Base-by-base conservation (phyloP, 2,329 filamentous ascomycete species). In the Conoideocrella luteorostrata region DNA sequence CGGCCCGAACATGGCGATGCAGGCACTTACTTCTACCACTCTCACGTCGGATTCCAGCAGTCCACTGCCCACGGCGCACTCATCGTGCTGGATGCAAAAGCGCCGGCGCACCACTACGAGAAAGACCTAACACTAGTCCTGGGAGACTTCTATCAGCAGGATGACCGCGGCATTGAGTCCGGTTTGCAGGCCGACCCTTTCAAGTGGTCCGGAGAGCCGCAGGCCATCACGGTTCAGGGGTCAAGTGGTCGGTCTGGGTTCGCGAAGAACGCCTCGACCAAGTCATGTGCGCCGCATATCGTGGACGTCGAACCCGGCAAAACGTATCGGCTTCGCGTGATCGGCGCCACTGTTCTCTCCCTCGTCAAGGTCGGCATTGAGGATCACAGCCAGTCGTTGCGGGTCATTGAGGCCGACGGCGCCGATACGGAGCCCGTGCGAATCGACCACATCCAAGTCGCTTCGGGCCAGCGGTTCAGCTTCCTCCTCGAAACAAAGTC, bases 11-110 rank as follows among this genome's bases (percentile, higher is more conserved):
- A 57, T 2, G 72, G 71, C 11, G 72, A 78, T 45, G 72, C 75
- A 0, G 81, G 80, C 5, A 78, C 78, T 0, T 84, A 82, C 53
- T 84, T 82, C 54, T 84, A 84, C 52, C 80, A 84, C 54, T 82
- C 79, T 0, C 81, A 84, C 47, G 68, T 84, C 7, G 78, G 71
- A 0, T 76, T 83, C 47, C 79, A 84, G 54, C 74, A 75, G 0
- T 59, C 76, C 28, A 76, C 77, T 17, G 77, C 76, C 0, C 59
- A 70, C 11, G 81, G 81, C 0, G 62, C 74, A 0, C 52, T 85
- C 24, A 75, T 82, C 33, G 70, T 85, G n/a, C 70, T 75, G 47
- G 71, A 77, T 38, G 56, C 56, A 33, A 59, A 35, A 10, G 47
- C 63, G 23, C 6, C 35, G 0, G 78, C 78, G 0, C 82, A 80